phyloP scores from a whole-genome alignment of 1,139 yeast genomes.

The Spathaspora sp. region DNA sequence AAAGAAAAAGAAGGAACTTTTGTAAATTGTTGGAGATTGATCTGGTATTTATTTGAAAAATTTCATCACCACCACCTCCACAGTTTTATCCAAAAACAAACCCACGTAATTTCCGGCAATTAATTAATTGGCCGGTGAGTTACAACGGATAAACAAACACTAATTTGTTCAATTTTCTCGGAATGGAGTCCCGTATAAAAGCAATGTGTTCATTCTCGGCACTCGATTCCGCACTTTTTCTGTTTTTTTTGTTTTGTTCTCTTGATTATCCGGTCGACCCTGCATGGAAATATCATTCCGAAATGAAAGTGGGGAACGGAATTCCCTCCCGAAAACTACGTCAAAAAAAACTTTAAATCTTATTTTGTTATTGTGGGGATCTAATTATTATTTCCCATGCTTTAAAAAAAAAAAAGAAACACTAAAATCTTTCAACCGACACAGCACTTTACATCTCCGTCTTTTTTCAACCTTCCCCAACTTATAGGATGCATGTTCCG shows the following conservation, averaged over 20 bases:
- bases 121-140: too few relatives aligned
- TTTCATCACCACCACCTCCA: neutral
- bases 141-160: too few relatives aligned
- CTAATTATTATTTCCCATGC: neutral
- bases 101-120: neutral
- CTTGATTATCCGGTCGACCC: neutral
- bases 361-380: neutral
- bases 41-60: slow-evolving; percentile 6
- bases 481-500: slow-evolving; percentile 1
- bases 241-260: neutral
- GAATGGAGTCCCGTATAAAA: neutral
- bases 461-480: too few relatives aligned
- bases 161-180: neutral
- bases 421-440: neutral
- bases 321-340: neutral
- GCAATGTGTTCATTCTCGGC: too few relatives aligned
- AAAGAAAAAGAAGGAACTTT: neutral
- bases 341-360: neutral
- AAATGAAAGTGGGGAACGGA: slow-evolving; percentile 1
- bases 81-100: neutral
- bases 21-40: neutral
- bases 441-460: neutral
- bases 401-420: neutral
- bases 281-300: neutral
- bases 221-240: neutral